Evolutionary conservation across 306 rosid genomes (phyloP).

Genomic region (Begonia masoniana): DNA sequence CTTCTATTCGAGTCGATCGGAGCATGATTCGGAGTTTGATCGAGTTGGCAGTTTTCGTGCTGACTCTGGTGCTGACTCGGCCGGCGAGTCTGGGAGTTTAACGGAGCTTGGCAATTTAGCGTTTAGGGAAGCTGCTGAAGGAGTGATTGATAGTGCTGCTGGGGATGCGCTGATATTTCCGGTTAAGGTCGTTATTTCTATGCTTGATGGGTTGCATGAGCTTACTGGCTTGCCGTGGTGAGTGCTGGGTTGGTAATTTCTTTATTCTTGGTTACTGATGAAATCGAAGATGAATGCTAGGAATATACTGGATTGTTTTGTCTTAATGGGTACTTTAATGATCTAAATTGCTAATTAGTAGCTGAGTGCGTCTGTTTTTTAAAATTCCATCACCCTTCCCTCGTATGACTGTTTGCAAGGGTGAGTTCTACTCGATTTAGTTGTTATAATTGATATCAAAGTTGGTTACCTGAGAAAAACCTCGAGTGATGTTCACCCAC

Average conservation of each 20-base stretch:
- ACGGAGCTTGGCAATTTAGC: constrained; percentile 22
- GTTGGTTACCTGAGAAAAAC: too few species aligned
- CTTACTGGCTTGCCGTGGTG: constrained; percentile 82
- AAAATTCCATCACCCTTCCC: neutral
- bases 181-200: constrained; percentile 30
- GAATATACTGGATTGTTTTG: neutral
- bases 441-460: too few species aligned
- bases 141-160: constrained; percentile 3
- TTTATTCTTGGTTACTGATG: neutral
- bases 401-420: neutral
- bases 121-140: constrained; percentile 9
- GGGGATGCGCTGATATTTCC: constrained; percentile 31
- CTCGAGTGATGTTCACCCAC: too few species aligned
- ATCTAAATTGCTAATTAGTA: too few species aligned
- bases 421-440: neutral
- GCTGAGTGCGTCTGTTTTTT: neutral
- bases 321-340: too few species aligned
- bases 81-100: constrained; percentile 10
- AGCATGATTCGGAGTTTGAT: constrained; percentile 17
- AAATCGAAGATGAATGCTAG: neutral
- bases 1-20: constrained; percentile 31
- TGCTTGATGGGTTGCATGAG: constrained; percentile 62
- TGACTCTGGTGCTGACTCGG: constrained; percentile 8
- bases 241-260: constrained; percentile 2
- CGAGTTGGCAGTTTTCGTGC: constrained; percentile 8